phyloP scores from a whole-genome alignment of 441 rosid species.

The Adansonia madagascariensis region DNA sequence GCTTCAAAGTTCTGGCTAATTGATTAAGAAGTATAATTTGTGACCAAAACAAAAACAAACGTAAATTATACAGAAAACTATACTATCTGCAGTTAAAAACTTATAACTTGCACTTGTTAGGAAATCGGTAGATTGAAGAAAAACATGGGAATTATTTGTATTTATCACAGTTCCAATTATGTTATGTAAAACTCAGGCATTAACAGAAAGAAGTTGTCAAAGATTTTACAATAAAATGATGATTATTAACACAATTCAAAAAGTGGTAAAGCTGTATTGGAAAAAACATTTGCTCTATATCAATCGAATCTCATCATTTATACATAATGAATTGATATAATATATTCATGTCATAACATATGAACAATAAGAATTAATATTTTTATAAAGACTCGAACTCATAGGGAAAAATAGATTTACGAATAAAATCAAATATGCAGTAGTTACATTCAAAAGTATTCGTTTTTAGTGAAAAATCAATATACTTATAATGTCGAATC shows the following conservation, averaged over 20 bases:
- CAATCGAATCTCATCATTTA: too few relatives aligned
- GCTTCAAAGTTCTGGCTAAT: background rate
- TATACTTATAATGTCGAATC: too few relatives aligned
- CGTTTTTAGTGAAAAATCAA: too few relatives aligned
- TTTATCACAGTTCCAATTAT: background rate
- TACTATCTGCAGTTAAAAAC: background rate
- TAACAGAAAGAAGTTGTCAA: background rate
- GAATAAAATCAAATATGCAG: too few relatives aligned
- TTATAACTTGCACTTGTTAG: background rate
- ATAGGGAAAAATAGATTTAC: too few relatives aligned
- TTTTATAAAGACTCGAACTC: too few relatives aligned
- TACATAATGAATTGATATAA: too few relatives aligned
- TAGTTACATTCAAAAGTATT: too few relatives aligned
- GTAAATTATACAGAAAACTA: background rate
- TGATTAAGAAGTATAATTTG: background rate
- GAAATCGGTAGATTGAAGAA: background rate
- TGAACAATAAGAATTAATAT: too few relatives aligned
- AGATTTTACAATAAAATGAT: conserved; percentile 30
- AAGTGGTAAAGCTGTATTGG: background rate
- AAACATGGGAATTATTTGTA: background rate
- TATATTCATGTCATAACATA: too few relatives aligned
- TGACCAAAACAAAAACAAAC: too few relatives aligned
- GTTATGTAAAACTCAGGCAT: background rate
- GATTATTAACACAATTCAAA: conserved; percentile 27
- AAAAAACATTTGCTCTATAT: too few relatives aligned